Base-by-base conservation (phyloP, 2,329 filamentous ascomycete genomes). In the Cladosporium cucumerinum region DNA sequence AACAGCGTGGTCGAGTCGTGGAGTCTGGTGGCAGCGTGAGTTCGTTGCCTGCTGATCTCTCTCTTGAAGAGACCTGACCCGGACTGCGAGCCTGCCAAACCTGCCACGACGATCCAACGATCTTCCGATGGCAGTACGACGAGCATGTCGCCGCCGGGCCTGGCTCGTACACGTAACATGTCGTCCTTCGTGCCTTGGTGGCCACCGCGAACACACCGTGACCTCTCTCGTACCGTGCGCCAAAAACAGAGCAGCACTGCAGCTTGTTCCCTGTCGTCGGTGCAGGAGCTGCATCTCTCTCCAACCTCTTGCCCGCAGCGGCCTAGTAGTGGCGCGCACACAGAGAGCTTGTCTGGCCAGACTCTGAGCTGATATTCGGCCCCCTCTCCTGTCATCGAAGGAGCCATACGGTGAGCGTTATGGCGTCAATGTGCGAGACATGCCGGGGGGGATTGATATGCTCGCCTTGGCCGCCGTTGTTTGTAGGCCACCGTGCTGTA, bases 191-290 rank as follows among this genome's bases (percentile, higher is more conserved):
- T 54, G 51, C 26, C 36, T 43, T 18, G 36, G 36, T 43, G 18
- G 36, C 36, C 26, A 28, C 39, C 10, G 39, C 39, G 5, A n/a
- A 43, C 49, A 18, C 55, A 57, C 48, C 51, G 36, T 43, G 36
- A 46, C 39, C 39, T 21, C 28, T 32, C 55, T 58, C 55, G 55
- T 58, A 58, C 34, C 32, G 51, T 16, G 34, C 16, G 26, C 43
- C 58, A 32, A 61, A 61, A 61, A 52, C 28, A 61, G 58, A 61
- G 46, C 43, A 46, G 16, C 12, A 23, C 25, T 4, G 39, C 48
- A 61, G 59, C 59, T 61, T 36, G 36, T 61, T 61, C 59, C 59
- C 48, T 61, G 59, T 32, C n/a, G 28, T 21, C 8, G 25, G 51
- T 54, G 51, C 51, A 54, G 51, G 23, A n/a, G 30, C 30, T 26